Percentiles rank a stretch among this genome's conserved stretches.
These are phyloP conservation scores for Porphyrellus cyaneotinctus DNA, from an alignment of 768 basidiomycete species.

Conservation along the genomic window DNA sequence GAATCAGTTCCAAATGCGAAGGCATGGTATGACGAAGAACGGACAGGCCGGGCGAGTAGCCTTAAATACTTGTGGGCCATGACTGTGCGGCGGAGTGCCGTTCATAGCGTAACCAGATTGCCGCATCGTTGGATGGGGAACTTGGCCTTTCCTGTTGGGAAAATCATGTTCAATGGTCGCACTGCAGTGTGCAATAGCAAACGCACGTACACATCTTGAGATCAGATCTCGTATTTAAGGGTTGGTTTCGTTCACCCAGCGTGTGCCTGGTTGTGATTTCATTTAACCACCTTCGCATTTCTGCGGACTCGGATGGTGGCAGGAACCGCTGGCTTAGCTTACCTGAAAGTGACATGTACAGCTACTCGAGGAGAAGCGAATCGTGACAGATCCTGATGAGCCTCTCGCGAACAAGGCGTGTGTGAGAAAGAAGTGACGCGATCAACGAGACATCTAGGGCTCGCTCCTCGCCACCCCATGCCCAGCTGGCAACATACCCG, in stretches of 20 bases:
- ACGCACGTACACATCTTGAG: conserved; percentile 30
- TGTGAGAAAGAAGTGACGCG: conserved; percentile 23
- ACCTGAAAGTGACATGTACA: conserved; percentile 17
- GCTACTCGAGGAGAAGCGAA: conserved; percentile 23
- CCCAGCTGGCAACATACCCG: conserved; percentile 8
- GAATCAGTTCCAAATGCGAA: conserved; percentile 45
- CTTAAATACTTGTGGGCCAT: conserved; percentile 25
- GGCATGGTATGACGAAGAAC: conserved; percentile 33
- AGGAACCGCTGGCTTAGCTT: conserved; percentile 14
- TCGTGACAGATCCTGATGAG: conserved; percentile 16
- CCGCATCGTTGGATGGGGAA: conserved; percentile 32
- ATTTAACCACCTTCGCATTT: conserved; percentile 34
- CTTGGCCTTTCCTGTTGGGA: conserved; percentile 34
- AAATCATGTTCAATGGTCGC: conserved; percentile 31
- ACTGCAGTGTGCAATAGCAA: conserved; percentile 28
- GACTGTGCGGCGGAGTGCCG: conserved; percentile 30
- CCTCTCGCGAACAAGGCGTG: conserved; percentile 12
- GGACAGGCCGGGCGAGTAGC: conserved; percentile 7
- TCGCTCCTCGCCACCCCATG: conserved; percentile 17
- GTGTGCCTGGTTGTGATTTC: conserved; percentile 36
- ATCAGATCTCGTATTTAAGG: conserved; percentile 34
- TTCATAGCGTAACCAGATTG: conserved; percentile 33
- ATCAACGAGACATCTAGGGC: conserved; percentile 16
- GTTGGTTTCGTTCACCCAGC: conserved; percentile 24
- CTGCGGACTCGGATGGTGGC: conserved; percentile 24